Conservation (phyloP, 148 eudicot genomes). For the Vaccinium darrowii region DNA sequence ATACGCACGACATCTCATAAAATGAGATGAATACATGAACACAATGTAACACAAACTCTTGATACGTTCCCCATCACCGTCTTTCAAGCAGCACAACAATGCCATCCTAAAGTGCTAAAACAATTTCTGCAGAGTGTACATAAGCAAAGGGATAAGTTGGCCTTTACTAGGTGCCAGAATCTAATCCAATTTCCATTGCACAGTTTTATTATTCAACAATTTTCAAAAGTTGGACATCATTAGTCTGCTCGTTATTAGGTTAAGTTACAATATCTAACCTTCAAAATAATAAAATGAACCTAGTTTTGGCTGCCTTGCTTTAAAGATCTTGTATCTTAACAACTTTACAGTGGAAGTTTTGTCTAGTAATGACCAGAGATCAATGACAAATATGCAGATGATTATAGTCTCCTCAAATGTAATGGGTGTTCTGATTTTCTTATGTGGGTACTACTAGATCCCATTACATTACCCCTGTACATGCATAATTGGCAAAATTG, state of each 20-base stretch:
- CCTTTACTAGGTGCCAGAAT: neutral
- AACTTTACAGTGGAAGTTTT: neutral
- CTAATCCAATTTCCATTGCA: neutral
- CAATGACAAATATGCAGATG: no score
- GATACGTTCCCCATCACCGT: no score
- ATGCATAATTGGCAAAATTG: no score
- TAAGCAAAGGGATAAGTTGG: neutral
- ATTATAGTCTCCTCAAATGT: no score
- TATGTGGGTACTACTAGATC: no score
- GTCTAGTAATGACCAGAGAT: no score
- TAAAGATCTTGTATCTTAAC: neutral
- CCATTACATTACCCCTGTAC: no score
- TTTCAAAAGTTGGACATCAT: neutral
- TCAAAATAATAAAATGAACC: neutral
- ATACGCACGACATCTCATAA: no score
- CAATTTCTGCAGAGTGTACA: neutral
- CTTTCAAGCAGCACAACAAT: no score
- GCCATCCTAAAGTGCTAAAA: neutral
- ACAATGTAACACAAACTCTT: no score
- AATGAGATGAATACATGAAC: no score
- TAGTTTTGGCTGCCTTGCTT: neutral
- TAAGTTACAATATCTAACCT: neutral
- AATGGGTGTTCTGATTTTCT: no score
- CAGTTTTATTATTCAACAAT: neutral
- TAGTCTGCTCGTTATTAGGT: neutral